Conservation (phyloP, 495 filamentous ascomycete species). For the Talaromyces thailandensis region DNA sequence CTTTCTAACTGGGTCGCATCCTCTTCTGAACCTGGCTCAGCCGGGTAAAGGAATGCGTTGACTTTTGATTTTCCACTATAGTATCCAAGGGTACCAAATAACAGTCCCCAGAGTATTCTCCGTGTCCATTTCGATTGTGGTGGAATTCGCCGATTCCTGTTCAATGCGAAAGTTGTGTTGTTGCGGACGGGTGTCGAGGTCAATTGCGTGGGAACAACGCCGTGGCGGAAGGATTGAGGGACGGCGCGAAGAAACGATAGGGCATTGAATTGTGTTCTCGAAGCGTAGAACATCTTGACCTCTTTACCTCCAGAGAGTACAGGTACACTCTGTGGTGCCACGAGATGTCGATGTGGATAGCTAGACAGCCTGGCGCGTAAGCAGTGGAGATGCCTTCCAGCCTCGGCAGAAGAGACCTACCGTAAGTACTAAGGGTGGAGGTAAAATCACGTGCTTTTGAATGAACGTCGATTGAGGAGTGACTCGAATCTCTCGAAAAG, state of each 20-base stretch:
- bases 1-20: conserved; percentile 17
- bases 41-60: conserved; percentile 19
- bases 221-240: conserved; percentile 1
- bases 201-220: conserved; percentile 1
- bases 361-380: background rate
- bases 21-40: conserved; percentile 21
- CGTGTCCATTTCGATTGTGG: conserved; percentile 27
- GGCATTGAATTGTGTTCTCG: background rate
- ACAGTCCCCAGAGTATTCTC: conserved; percentile 23
- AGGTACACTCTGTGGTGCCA: background rate
- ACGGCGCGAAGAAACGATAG: background rate
- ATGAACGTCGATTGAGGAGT: too few relatives aligned
- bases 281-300: background rate
- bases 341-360: background rate
- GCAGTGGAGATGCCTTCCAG: background rate
- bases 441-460: too few relatives aligned
- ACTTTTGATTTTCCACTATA: conserved; percentile 16
- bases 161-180: conserved; percentile 14
- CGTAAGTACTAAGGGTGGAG: too few relatives aligned
- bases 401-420: background rate
- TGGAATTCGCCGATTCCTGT: conserved; percentile 9
- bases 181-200: conserved; percentile 10
- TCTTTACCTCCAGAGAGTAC: background rate
- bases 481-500: too few relatives aligned
- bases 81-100: conserved; percentile 29